Percentiles rank a stretch among this genome's conserved stretches.
phyloP scores from a whole-genome alignment of 139 green algal genomes.

The Chlorella sorokiniana region DNA sequence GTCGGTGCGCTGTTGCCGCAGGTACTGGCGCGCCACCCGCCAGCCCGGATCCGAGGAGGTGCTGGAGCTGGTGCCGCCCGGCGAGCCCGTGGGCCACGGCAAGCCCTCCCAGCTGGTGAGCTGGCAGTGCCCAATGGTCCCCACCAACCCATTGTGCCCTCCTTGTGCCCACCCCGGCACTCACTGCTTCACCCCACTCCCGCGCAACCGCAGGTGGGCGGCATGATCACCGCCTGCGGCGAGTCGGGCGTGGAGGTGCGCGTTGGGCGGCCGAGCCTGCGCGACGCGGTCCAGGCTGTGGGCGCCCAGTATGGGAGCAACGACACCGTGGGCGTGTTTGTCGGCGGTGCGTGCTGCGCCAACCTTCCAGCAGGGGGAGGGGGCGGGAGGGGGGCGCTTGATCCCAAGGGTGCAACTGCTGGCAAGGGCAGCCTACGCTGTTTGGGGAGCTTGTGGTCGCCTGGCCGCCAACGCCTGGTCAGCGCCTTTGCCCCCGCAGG shows the following conservation, averaged over 20 bases:
- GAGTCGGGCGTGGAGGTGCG: background rate
- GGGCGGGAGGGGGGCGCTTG: background rate
- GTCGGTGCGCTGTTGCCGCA: background rate
- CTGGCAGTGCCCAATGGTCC: too few relatives aligned
- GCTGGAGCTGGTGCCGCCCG: background rate
- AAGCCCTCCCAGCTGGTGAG: background rate
- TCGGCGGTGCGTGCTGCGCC: slow-evolving; percentile 16
- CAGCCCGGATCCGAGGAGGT: background rate
- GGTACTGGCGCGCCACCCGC: background rate
- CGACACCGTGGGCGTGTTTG: slow-evolving; percentile 3
- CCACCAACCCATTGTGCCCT: background rate
- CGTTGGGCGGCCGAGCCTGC: background rate
- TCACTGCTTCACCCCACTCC: background rate
- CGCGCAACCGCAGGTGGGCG: background rate
- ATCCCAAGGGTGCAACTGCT: background rate
- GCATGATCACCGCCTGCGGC: background rate
- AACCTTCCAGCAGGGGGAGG: background rate
- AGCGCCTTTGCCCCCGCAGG: too few relatives aligned
- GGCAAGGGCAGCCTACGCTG: background rate
- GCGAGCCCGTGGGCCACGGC: background rate
- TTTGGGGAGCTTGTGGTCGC: background rate
- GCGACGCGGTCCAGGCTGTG: background rate
- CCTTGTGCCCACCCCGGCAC: background rate
- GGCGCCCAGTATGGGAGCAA: background rate
- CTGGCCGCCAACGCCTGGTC: background rate